Evolutionary conservation across 2,329 filamentous ascomycete genomes (phyloP).

Genomic region (Pseudogymnoascus verrucosus): DNA sequence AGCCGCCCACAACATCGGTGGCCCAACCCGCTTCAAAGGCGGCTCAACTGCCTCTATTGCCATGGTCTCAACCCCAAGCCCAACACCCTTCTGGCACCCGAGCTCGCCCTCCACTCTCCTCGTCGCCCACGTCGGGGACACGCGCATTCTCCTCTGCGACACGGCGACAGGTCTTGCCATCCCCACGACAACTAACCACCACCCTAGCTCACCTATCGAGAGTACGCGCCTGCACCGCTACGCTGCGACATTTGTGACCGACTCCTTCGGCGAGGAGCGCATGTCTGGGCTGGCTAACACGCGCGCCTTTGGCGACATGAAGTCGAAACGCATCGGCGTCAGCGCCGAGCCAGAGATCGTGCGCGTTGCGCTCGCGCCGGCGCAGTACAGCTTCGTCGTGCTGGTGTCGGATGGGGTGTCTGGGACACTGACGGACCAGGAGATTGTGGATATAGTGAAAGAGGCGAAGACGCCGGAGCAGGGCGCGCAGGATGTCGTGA

Average conservation of each 20-base stretch:
- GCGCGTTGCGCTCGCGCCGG: conserved; percentile 69
- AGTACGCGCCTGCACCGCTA: conserved; percentile 76
- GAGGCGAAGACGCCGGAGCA: conserved; percentile 88
- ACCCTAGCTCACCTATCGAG: conserved; percentile 81
- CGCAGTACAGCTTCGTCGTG: conserved; percentile 83
- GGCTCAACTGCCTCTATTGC: conserved; percentile 88
- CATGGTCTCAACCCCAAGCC: conserved; percentile 84
- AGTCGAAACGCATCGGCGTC: conserved; percentile 84
- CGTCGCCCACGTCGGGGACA: conserved; percentile 89
- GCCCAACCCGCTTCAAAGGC: conserved; percentile 73
- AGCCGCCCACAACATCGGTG: conserved; percentile 58
- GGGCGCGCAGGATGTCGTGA: conserved; percentile 68
- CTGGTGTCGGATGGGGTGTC: conserved; percentile 85
- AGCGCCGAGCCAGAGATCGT: conserved; percentile 87
- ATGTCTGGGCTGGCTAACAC: conserved; percentile 91
- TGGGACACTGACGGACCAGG: conserved; percentile 79
- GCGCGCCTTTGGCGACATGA: conserved; percentile 87
- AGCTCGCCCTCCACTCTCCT: conserved; percentile 74
- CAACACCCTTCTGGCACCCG: conserved; percentile 92
- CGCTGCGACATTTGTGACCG: conserved; percentile 79
- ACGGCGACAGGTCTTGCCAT: conserved; percentile 73
- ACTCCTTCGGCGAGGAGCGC: conserved; percentile 95
- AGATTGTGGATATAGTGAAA: conserved; percentile 93
- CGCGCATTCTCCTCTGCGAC: conserved; percentile 80
- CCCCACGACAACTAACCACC: conserved; percentile 83